These are phyloP conservation scores for Senna siamea DNA, from an alignment of 306 rosid species.

Conservation along the genomic window DNA sequence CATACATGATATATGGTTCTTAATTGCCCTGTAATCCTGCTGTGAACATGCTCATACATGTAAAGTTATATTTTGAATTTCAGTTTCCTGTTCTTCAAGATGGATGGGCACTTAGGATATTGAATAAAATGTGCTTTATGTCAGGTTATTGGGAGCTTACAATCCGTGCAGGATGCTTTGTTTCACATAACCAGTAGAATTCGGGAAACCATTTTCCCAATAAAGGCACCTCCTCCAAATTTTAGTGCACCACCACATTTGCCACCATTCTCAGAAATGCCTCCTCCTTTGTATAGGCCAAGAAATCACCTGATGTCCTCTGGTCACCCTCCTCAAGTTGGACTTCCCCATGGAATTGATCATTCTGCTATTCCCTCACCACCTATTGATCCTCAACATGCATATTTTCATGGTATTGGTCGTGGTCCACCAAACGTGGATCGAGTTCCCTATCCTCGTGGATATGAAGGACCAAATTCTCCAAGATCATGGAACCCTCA, in stretches of 20 bases:
- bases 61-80: slow-evolving; percentile 20
- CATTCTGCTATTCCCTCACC: slow-evolving; percentile 58
- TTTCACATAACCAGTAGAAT: slow-evolving; percentile 82
- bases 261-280: slow-evolving; percentile 70
- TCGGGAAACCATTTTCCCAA: slow-evolving; percentile 78
- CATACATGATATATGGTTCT: neutral
- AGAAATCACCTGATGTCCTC: slow-evolving; percentile 69
- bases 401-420: slow-evolving; percentile 57
- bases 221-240: slow-evolving; percentile 71
- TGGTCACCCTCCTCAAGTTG: slow-evolving; percentile 65
- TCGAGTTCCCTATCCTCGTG: slow-evolving; percentile 66
- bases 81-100: slow-evolving; percentile 19
- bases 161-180: slow-evolving; percentile 86
- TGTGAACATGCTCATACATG: neutral
- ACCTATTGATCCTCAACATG: slow-evolving; percentile 61
- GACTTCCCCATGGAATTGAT: slow-evolving; percentile 68
- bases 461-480: slow-evolving; percentile 71
- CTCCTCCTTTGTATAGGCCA: slow-evolving; percentile 72
- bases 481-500: slow-evolving; percentile 77
- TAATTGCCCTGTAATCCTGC: neutral
- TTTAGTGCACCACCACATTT: slow-evolving; percentile 56
- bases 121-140: slow-evolving; percentile 36
- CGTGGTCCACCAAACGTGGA: slow-evolving; percentile 70
- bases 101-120: neutral
- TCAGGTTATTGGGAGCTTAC: slow-evolving; percentile 75